Evolutionary conservation across 306 rosid genomes (phyloP).

Genomic region (Rubus parviflorus): DNA sequence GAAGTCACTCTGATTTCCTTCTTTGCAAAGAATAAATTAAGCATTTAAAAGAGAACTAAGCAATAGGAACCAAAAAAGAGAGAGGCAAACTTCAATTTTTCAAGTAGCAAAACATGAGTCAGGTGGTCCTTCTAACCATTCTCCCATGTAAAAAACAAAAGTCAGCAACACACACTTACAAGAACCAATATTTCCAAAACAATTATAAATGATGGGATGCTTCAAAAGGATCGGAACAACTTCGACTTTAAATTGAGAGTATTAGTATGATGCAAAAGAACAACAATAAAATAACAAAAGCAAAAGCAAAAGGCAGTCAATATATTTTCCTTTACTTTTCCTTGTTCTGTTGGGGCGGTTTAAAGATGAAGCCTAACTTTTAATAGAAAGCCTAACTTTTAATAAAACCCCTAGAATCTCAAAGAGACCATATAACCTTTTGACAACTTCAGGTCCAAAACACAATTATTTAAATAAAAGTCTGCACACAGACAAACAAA

Average conservation of each 20-base stretch:
- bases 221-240: constrained; percentile 9
- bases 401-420: neutral
- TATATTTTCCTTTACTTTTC: neutral
- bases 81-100: neutral
- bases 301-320: neutral
- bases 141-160: neutral
- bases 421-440: constrained; percentile 5
- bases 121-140: neutral
- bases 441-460: neutral
- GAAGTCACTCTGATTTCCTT: constrained; percentile 1
- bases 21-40: constrained; percentile 4
- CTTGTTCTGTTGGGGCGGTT: neutral
- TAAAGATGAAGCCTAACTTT: constrained; percentile 4
- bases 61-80: constrained; percentile 3
- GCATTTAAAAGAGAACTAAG: constrained; percentile 13
- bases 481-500: neutral
- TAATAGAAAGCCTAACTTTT: neutral
- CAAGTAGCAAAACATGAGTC: constrained; percentile 9
- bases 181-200: neutral
- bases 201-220: constrained; percentile 1
- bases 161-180: neutral
- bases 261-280: neutral
- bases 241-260: neutral
- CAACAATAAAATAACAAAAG: neutral
- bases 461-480: neutral